Base-by-base conservation (phyloP, 805 yeast species). In the Candida jianshihensis region DNA sequence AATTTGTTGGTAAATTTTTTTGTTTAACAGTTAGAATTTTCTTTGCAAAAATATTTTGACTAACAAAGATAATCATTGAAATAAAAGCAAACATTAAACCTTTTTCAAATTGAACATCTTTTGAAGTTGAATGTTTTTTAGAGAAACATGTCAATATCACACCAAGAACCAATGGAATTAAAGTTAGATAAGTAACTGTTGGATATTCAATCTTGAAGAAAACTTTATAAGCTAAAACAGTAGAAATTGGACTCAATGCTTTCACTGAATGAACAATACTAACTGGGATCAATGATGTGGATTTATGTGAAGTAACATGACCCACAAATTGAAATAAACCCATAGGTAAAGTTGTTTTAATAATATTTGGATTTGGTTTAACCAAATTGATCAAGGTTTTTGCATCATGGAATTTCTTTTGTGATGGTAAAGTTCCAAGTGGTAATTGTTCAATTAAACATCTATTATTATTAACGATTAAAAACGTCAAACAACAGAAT, bases 261-360 rank as follows among this genome's bases (percentile, higher is more conserved):
- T 92, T 92, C 48, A 90, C 79, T 8, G 97, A 88, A 58, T 90
- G 97, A 16, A 92, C 97, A 45, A 89, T 63, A 5, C 96, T 84
- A n/a, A 92, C 96, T 0, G 96, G 96, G 35, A 92, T 85, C 42
- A 84, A 59, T 2, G 89, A 73, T 3, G 96, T 88, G n/a, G 97
- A 90, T 54, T 84, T 83, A 56, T 89, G 96, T 7, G 94, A 76
- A 12, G 94, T 75, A 43, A 89, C 77, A 59, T 90, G 97, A 16
- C 97, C 98, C 16, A 81, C 66, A 47, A 90, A 84, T 64, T 90
- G 97, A 63, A 90, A 92, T 42, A 79, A 65, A 7, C 97, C 97
- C 95, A 90, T 87, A 15, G 97, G 97, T 17, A 86, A 73, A 0
- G 95, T 86, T 12, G 87, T 80, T 34, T 64, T 52, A 13, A 84